Conservation (phyloP, 495 filamentous ascomycete genomes). For the Choiromyces venosus region DNA sequence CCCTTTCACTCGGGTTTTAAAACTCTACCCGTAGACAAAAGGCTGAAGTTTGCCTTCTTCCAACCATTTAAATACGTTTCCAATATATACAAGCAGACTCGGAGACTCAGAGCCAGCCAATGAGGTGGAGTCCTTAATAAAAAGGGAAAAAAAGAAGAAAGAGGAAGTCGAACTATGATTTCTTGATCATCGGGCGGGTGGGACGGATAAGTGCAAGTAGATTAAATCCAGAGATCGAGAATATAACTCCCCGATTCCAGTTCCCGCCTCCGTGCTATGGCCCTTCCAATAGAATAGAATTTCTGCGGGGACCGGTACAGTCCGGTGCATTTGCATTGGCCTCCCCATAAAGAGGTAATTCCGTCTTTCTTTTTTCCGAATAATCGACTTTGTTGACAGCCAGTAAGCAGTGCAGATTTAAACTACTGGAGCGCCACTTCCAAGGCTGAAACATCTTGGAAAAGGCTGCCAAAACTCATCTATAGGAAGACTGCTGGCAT, state of each 20-base stretch:
- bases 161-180: background rate
- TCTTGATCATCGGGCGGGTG: background rate
- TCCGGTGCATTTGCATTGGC: background rate
- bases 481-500: background rate
- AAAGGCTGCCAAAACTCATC: background rate
- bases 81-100: background rate
- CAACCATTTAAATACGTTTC: background rate
- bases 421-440: background rate
- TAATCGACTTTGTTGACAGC: background rate
- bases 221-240: background rate
- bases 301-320: background rate
- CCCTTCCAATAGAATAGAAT: background rate
- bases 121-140: background rate
- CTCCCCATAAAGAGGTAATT: background rate
- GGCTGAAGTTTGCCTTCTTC: background rate
- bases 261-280: background rate
- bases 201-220: background rate
- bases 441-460: background rate
- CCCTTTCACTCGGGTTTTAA: background rate
- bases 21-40: background rate
- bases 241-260: background rate
- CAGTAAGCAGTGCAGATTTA: background rate
- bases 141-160: background rate
- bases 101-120: background rate
- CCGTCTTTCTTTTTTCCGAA: background rate